Evolutionary conservation across 2,329 filamentous ascomycete genomes (phyloP), one percentile per base, ranked within the genome.

Genomic region (Diaporthe velutina): DNA sequence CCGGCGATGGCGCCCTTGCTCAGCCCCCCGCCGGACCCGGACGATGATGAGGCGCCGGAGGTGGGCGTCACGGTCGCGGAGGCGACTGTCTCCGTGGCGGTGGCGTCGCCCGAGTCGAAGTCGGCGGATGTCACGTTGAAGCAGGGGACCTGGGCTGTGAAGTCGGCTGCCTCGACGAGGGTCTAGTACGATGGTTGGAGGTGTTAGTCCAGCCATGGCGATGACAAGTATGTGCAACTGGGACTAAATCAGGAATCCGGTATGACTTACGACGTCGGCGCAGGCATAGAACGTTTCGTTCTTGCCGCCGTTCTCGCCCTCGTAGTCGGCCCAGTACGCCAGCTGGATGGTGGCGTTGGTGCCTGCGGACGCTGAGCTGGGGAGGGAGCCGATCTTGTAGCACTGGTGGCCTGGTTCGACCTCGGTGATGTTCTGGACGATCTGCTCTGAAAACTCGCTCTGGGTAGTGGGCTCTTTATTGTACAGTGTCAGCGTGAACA

Each of bases 291-390:
- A 84, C 0, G 82, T 81, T 76, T 84, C 80, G 55, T 83, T 82
- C 22, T 78, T 78, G 50, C 80, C 81, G 48, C 76, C 75, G 30
- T 81, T 79, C 71, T 83, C 82, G 61, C 82, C 83, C 77, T 86
- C 80, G 77, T 85, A 87, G 76, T 85, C 82, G 70, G 86, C 83
- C 70, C 81, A 83, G 80, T 88, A 89, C 74, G 84, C 84, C 77
- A 89, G 82, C 78, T 88, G 87, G 30, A 88, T 82, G 9, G 87
- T 89, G 25, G 87, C 87, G 73, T 86, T 86, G 70, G 82, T 80
- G 25, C 87, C 87, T 7, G 83, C 78, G n/a, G 77, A 77, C 73
- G 85, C 81, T 13, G 78, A 79, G 5, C 80, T 76, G 1, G 85
- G 82, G 0, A 82, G 78, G 50, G 82, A 76, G n/a, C 80, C 80